Base-by-base conservation (phyloP, 1,139 yeast genomes). In the Hanseniaspora uvarum region DNA sequence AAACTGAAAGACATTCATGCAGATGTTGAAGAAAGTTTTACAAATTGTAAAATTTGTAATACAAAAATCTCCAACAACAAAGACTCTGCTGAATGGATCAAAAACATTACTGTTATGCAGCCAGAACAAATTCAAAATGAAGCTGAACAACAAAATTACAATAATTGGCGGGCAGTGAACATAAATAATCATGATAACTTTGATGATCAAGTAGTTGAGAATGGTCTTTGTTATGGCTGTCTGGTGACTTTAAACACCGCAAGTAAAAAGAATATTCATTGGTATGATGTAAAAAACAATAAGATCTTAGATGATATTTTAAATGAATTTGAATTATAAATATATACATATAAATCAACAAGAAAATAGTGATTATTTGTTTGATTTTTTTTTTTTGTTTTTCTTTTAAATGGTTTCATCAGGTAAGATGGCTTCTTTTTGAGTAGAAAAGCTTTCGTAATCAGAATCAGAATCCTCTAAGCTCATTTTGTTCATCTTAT, bases 221-320 rank as follows among this genome's bases (percentile, higher is more conserved):
- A 72, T 1, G 65, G 70, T 26, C 62, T 84, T 14, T 86, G 96
- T 62, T 86, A 86, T 63, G 95, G 95, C 0, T 86, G 96, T 64
- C 74, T 81, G 47, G 82, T 83, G 1, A 76, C 81, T 30, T 65
- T 83, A 55, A 70, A 70, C 21, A 75, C 78, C 1, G 73, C 75
- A 4, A 69, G 70, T 2, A 66, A 70, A 4, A 65, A 68, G n/a
- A 70, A 70, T 1, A 65, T 80, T 19, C 59, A 64, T 1, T 83
- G 89, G 88, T 86, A 87, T n/a, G 36, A 37, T 2, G 64, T 69
- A 1, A 61, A 63, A 38, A 19, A 60, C 23, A 26, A 66, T 7
- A 62, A 63, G 16, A 70, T 68, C 49, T 63, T 67, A 54, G 59
- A 69, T 19, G 67, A 67, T 21, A 68, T 78, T 0, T 60, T 82